Conservation (phyloP, 2,329 filamentous ascomycete genomes). For the Fusarium virguliforme region DNA sequence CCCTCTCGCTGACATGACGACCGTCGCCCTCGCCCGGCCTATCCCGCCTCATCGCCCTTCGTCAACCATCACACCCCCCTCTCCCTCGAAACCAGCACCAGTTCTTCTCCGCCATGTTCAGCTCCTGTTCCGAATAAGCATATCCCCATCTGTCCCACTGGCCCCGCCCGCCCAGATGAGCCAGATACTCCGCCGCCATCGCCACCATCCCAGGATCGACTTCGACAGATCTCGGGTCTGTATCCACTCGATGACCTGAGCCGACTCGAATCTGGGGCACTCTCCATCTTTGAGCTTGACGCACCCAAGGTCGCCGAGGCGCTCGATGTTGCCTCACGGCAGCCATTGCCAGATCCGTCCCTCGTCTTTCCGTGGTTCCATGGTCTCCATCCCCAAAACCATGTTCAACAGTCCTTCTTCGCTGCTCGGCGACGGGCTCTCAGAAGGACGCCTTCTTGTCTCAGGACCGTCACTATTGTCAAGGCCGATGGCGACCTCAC, state of each 20-base stretch:
- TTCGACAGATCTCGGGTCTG: conserved; percentile 78
- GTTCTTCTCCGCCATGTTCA: conserved; percentile 51
- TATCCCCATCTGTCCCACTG: conserved; percentile 89
- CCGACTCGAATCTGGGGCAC: conserved; percentile 64
- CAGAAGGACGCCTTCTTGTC: conserved; percentile 78
- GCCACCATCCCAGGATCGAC: conserved; percentile 72
- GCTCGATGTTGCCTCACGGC: conserved; percentile 81
- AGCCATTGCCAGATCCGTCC: conserved; percentile 87
- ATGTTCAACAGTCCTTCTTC: conserved; percentile 92
- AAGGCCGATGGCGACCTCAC: conserved; percentile 89
- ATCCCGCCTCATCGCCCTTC: conserved; percentile 63
- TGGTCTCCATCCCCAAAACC: conserved; percentile 90
- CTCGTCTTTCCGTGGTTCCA: conserved; percentile 97
- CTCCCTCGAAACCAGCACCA: conserved; percentile 56
- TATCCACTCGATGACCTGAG: conserved; percentile 80
- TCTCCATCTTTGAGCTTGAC: conserved; percentile 81
- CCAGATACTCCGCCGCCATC: conserved; percentile 77
- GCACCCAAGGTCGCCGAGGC: conserved; percentile 79
- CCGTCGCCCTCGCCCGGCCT: conserved; percentile 68
- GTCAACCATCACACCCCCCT: conserved; percentile 62
- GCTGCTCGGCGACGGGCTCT: conserved; percentile 80
- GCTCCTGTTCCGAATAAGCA: conserved; percentile 87
- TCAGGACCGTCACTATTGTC: conserved; percentile 87
- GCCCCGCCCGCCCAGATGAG: conserved; percentile 71
- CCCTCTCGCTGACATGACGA: conserved; percentile 63